Evolutionary conservation across 1,139 yeast genomes (phyloP), one percentile per base, ranked within the genome.

Genomic region (Candida sanyaensis): DNA sequence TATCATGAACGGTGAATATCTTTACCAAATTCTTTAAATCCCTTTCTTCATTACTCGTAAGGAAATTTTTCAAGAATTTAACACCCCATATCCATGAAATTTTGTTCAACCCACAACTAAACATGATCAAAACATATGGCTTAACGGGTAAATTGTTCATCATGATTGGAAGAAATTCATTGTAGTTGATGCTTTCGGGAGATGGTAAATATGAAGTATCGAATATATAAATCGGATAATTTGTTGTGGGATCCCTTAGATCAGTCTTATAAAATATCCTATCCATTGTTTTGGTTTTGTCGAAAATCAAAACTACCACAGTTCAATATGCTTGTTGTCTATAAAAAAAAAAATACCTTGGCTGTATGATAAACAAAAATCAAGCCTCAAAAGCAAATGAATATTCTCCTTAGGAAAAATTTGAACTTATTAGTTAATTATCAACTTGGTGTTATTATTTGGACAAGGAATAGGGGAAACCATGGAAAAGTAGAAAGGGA

Each of bases 1-100:
- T 86, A 59, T 92, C 97, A 65, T 93, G 98, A 4, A 93, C 96
- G 37, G 92, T 79, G 55, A 86, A 87, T 3, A 90, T 73, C 57
- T 83, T 85, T 46, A 72, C 71, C 45, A 91, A 68, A 47, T 80
- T 66, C 34, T 60, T 53, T 36, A 70, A 73, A 50, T 80, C 79
- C 50, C 80, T 78, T 46, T 78, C 56, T 13, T 53, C 42, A 36
- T 60, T 57, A 48, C 62, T 73, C 11, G 77, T 76, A n/a, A 92
- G 83, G 41, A 93, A 77, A 56, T 79, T 69, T 55, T 87, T 81
- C 58, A 89, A 81, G 52, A 92, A 84, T 59, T 83, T 86, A 41
- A 92, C 73, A 39, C 92, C 89, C 81, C 92, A 87, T 7, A 86
- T 75, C 93, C 96, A 86, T 45, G 81, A 71, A 46, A 80, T 72